These are phyloP conservation scores for Danielozyma ontarioensis DNA, from an alignment of 805 yeast species.

Conservation along the genomic window DNA sequence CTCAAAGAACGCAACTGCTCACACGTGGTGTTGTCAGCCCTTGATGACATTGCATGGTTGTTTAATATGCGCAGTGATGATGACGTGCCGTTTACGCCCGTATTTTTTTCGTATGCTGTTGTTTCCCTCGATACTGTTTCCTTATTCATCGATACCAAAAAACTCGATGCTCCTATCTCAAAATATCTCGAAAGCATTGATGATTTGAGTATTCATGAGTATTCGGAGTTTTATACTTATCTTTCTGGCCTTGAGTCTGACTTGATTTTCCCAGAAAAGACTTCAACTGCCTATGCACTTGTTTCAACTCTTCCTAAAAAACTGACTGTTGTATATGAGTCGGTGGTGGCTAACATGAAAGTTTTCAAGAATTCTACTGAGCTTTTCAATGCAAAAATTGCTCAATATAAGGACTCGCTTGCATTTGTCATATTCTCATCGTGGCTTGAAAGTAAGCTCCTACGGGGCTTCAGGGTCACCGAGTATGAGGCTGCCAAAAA, in stretches of 20 bases:
- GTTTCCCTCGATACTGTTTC: conserved; percentile 29
- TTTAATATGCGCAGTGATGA: conserved; percentile 71
- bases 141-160: conserved; percentile 51
- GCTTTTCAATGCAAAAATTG: conserved; percentile 60
- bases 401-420: conserved; percentile 82
- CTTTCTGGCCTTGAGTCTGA: conserved; percentile 25
- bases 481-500: conserved; percentile 66
- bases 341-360: conserved; percentile 48
- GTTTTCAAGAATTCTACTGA: conserved; percentile 73
- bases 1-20: conserved; percentile 22
- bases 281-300: conserved; percentile 27
- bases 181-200: conserved; percentile 21
- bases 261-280: conserved; percentile 29
- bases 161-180: conserved; percentile 23
- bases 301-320: conserved; percentile 23
- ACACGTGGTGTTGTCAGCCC: conserved; percentile 55
- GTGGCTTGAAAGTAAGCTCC: conserved; percentile 66
- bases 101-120: conserved; percentile 66
- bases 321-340: conserved; percentile 17
- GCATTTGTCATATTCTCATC: conserved; percentile 70
- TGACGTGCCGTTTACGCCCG: conserved; percentile 83
- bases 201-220: conserved; percentile 41
- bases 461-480: conserved; percentile 40
- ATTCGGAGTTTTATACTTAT: conserved; percentile 56
- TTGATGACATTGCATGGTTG: conserved; percentile 91